These are phyloP conservation scores for Crithidia fasciculata DNA, from an alignment of 208 protist species.

Conservation along the genomic window DNA sequence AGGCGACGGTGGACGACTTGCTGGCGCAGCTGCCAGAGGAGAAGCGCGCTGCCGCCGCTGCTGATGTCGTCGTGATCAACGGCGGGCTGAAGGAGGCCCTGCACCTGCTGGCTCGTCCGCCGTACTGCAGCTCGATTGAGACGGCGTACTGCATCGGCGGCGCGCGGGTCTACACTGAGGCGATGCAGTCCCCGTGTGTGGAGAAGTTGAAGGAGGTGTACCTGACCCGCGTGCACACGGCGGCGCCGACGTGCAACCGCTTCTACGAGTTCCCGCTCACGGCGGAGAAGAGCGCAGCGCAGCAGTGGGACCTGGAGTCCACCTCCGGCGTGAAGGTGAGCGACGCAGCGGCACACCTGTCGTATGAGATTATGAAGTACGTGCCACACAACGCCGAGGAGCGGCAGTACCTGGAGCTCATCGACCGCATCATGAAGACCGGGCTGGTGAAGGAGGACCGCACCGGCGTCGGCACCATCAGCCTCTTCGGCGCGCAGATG, in stretches of 20 bases:
- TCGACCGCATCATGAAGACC: conserved; percentile 77
- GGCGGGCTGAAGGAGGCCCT: conserved; percentile 68
- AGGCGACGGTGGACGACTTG: conserved; percentile 47
- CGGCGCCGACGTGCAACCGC: conserved; percentile 52
- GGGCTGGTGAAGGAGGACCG: conserved; percentile 92
- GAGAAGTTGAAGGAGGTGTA: conserved; percentile 69
- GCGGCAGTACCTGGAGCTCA: conserved; percentile 93
- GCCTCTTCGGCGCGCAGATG: conserved; percentile 97
- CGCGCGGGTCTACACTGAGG: conserved; percentile 84
- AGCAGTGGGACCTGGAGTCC: conserved; percentile 54
- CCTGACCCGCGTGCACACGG: conserved; percentile 63
- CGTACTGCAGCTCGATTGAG: conserved; percentile 68
- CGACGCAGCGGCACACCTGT: conserved; percentile 20
- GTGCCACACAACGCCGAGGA: conserved; percentile 89
- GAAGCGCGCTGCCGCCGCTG: conserved; percentile 47
- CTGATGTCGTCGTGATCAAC: conserved; percentile 57
- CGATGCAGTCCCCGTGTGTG: conserved; percentile 65
- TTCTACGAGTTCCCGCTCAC: conserved; percentile 65
- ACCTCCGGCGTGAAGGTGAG: conserved; percentile 40
- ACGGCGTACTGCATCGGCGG: conserved; percentile 95
- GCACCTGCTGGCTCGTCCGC: conserved; percentile 53
- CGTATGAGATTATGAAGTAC: conserved; percentile 80
- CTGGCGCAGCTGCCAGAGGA: conserved; percentile 48
- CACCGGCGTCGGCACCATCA: conserved; percentile 96
- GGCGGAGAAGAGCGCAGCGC: not conserved